These are phyloP conservation scores for Linderina pennispora DNA, from an alignment of 192 early-diverging fungal genomes.

Conservation along the genomic window DNA sequence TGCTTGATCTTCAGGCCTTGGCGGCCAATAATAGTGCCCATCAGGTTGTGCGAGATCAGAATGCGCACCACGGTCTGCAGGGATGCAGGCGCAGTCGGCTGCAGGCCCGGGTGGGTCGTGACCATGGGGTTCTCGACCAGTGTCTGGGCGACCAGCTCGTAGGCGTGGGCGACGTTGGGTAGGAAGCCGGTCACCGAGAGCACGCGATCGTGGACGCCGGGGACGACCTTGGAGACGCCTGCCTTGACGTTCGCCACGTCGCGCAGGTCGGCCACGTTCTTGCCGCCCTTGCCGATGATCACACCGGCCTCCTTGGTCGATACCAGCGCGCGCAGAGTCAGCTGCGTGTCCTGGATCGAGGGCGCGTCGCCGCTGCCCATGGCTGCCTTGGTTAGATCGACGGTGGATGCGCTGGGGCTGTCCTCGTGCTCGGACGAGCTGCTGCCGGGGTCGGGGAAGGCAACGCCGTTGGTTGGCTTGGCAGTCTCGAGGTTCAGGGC, in stretches of 20 bases:
- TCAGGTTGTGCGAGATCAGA: constrained; percentile 84
- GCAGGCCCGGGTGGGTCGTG: constrained; percentile 37
- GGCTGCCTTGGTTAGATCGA: constrained; percentile 16
- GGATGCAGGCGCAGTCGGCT: constrained; percentile 46
- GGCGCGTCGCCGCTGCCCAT: too few species aligned
- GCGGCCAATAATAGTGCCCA: constrained; percentile 93
- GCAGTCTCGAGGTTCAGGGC: not conserved
- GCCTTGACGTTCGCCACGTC: constrained; percentile 81
- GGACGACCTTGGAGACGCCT: constrained; percentile 85
- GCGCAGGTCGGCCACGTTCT: constrained; percentile 86
- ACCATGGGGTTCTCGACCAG: constrained; percentile 71
- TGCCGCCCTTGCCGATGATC: constrained; percentile 85
- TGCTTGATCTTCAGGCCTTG: constrained; percentile 92
- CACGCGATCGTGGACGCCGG: constrained; percentile 82
- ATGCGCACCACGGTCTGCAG: constrained; percentile 67
- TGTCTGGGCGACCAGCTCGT: constrained; percentile 73
- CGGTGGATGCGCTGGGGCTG: constrained; percentile 25
- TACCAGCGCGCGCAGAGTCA: constrained; percentile 85
- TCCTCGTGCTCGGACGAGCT: constrained; percentile 16
- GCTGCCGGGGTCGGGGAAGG: constrained; percentile 23
- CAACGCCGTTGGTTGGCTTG: constrained; percentile 11
- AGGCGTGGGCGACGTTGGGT: constrained; percentile 73
- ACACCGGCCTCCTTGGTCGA: constrained; percentile 91
- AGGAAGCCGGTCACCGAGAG: constrained; percentile 68
- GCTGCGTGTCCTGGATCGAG: constrained; percentile 48